Conservation (phyloP, 768 basidiomycete species). For the Infundibulicybe gibba region DNA sequence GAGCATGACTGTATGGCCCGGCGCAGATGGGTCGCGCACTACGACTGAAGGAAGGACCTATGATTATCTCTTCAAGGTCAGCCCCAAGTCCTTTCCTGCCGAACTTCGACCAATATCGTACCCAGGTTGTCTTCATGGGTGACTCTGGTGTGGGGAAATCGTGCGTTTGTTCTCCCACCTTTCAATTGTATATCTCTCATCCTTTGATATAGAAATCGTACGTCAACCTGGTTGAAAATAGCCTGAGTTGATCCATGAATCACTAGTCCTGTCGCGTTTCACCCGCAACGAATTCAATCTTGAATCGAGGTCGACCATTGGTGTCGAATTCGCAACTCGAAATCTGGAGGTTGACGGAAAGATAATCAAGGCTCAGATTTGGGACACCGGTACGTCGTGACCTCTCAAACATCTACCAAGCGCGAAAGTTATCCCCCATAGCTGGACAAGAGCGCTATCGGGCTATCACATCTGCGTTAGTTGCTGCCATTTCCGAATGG, state of each 20-base stretch:
- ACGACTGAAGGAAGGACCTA: constrained; percentile 97
- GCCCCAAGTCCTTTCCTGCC: constrained; percentile 10
- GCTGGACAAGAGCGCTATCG: constrained; percentile 98
- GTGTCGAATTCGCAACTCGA: constrained; percentile 97
- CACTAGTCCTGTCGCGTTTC: constrained; percentile 95
- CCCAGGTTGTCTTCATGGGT: constrained; percentile 95
- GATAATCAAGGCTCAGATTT: constrained; percentile 97
- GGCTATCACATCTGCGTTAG: constrained; percentile 94
- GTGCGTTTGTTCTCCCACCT: constrained; percentile 55
- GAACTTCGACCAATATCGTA: constrained; percentile 7
- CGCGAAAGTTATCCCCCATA: constrained; percentile 23
- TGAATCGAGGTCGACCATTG: constrained; percentile 98
- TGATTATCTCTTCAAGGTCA: constrained; percentile 98
- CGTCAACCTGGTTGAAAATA: background rate
- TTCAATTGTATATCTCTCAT: background rate
- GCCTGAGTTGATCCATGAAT: too few relatives aligned
- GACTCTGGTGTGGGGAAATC: constrained; percentile 99
- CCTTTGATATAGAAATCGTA: background rate
- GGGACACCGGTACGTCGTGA: constrained; percentile 84
- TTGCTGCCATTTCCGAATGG: constrained; percentile 10
- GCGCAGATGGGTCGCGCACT: constrained; percentile 53
- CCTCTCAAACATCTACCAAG: constrained; percentile 5
- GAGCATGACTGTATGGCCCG: constrained; percentile 83
- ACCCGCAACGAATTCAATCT: constrained; percentile 99
- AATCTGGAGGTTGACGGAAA: constrained; percentile 95